Percentiles rank a stretch among this genome's conserved stretches.
Conservation (phyloP, 2,329 filamentous ascomycete genomes). For the Gaeumannomyces tritici region DNA sequence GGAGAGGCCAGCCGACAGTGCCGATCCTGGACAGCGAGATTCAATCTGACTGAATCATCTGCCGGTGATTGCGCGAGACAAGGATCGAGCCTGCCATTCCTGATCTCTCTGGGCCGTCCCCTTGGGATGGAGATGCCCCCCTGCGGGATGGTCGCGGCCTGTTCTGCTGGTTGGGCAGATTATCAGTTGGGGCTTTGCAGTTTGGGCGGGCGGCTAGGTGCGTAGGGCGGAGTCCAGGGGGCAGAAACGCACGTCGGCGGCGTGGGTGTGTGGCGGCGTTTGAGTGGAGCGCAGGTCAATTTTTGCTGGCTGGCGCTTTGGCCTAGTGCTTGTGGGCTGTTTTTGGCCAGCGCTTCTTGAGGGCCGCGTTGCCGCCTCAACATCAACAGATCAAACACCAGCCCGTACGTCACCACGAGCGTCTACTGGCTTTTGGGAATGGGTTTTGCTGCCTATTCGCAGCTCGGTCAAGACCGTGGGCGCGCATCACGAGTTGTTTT, state of each 20-base stretch:
- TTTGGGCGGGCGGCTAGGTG: background rate
- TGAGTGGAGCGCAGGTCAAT: background rate
- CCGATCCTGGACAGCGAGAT: background rate
- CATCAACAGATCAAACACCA: too few species aligned
- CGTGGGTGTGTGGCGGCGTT: background rate
- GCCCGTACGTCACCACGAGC: background rate
- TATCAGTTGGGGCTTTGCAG: background rate
- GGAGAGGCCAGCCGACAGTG: too few species aligned
- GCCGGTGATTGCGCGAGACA: background rate
- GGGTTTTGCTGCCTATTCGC: too few species aligned
- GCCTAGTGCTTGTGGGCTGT: too few species aligned
- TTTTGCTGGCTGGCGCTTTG: background rate
- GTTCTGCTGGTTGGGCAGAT: background rate
- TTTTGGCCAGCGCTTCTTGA: background rate
- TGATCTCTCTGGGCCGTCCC: background rate
- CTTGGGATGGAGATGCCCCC: background rate
- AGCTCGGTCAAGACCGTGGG: too few species aligned
- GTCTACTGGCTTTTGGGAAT: background rate
- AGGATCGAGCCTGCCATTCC: too few species aligned
- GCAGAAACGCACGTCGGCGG: background rate
- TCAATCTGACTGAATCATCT: background rate
- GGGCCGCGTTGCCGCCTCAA: background rate
- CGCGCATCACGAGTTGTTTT: background rate
- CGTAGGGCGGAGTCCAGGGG: background rate
- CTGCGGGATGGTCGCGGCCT: background rate